These are phyloP conservation scores for Wickerhamomyces tratensis DNA, from an alignment of 805 yeast species.

Conservation along the genomic window DNA sequence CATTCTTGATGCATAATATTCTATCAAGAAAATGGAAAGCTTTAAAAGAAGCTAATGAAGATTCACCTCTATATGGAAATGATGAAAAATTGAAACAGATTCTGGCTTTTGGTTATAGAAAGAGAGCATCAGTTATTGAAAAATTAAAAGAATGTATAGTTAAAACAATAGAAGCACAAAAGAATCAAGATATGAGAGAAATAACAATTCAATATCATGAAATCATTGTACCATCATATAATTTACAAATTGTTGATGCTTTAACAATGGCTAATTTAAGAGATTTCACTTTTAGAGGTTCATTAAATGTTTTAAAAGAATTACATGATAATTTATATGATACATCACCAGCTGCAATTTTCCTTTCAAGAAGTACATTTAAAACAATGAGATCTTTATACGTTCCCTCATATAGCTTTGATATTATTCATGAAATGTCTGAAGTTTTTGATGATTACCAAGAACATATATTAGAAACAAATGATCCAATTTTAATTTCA, in stretches of 20 bases:
- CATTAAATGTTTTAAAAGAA: slow-evolving; percentile 8
- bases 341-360: slow-evolving; percentile 9
- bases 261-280: slow-evolving; percentile 3
- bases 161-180: slow-evolving; percentile 6
- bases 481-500: slow-evolving; percentile 4
- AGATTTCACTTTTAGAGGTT: slow-evolving; percentile 10
- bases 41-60: background rate
- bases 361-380: slow-evolving; percentile 3
- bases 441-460: slow-evolving; percentile 6
- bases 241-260: slow-evolving; percentile 10
- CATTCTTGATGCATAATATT: background rate
- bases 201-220: slow-evolving; percentile 2
- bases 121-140: slow-evolving; percentile 4
- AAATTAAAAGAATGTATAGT: slow-evolving; percentile 5
- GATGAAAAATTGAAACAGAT: background rate
- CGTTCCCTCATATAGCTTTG: slow-evolving; percentile 11
- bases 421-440: slow-evolving; percentile 9
- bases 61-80: background rate
- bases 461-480: slow-evolving; percentile 1
- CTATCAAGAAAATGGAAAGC: background rate
- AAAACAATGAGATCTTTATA: slow-evolving; percentile 6
- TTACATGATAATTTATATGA: slow-evolving; percentile 6
- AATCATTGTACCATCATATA: slow-evolving; percentile 6
- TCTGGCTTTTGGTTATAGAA: background rate
- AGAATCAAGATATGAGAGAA: slow-evolving; percentile 1